Evolutionary conservation across 1,284 basidiomycete genomes (phyloP).

Genomic region (Pterula multifida): DNA sequence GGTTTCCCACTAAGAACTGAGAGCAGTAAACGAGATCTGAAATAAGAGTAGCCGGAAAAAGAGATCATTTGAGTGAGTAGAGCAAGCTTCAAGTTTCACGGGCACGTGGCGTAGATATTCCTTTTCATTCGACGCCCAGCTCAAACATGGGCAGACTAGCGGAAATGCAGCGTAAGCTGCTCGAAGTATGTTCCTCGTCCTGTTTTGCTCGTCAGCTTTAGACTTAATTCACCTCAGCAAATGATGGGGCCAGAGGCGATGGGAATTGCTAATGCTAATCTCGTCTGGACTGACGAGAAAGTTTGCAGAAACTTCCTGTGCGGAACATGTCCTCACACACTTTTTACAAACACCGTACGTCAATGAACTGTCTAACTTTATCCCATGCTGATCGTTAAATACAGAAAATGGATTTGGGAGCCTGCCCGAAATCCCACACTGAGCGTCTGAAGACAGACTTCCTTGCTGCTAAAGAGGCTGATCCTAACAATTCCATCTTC

Average conservation of each 20-base stretch:
- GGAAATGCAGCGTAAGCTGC: slow-evolving; percentile 87
- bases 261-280: slow-evolving; percentile 86
- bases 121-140: neutral
- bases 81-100: no score
- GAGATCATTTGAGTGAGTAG: slow-evolving; percentile 4
- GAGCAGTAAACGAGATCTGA: slow-evolving; percentile 56
- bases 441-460: slow-evolving; percentile 92
- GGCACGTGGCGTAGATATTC: neutral
- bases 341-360: slow-evolving; percentile 98
- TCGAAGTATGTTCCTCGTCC: slow-evolving; percentile 50
- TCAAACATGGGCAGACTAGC: slow-evolving; percentile 67
- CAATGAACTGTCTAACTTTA: slow-evolving; percentile 21
- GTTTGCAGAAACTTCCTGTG: slow-evolving; percentile 99
- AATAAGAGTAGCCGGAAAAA: slow-evolving; percentile 1
- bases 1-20: slow-evolving; percentile 83
- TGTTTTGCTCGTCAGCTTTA: neutral
- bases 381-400: no score
- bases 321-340: slow-evolving; percentile 92
- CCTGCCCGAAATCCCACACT: slow-evolving; percentile 94
- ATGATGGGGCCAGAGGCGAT: slow-evolving; percentile 99
- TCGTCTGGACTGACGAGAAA: slow-evolving; percentile 95
- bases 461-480: slow-evolving; percentile 63
- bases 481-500: slow-evolving; percentile 70
- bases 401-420: slow-evolving; percentile 99
- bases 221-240: slow-evolving; percentile 46